Evolutionary conservation across 2,329 filamentous ascomycete genomes (phyloP).

Genomic region (Elsinoe batatas): DNA sequence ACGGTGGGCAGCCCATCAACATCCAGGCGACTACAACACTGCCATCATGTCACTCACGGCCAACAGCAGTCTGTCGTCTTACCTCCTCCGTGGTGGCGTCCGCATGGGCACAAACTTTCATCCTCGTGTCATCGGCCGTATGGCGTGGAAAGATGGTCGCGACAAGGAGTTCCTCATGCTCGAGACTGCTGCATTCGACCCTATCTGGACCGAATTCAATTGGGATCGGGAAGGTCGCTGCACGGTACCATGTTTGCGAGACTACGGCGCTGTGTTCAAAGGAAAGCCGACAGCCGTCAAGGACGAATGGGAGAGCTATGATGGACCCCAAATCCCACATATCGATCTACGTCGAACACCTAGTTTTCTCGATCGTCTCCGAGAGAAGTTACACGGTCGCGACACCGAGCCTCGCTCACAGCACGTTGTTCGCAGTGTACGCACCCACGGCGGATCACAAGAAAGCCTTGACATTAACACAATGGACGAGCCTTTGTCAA

Average conservation of each 20-base stretch:
- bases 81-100: constrained; percentile 46
- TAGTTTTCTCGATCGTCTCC: constrained; percentile 12
- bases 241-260: constrained; percentile 45
- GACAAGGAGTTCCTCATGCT: constrained; percentile 47
- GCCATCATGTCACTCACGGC: constrained; percentile 47
- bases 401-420: background rate
- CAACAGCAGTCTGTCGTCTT: constrained; percentile 46
- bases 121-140: constrained; percentile 44
- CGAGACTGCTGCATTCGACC: constrained; percentile 48
- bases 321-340: constrained; percentile 31
- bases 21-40: constrained; percentile 47
- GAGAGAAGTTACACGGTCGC: constrained; percentile 4
- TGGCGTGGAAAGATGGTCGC: constrained; percentile 47
- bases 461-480: constrained; percentile 12
- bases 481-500: constrained; percentile 22
- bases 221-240: constrained; percentile 43
- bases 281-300: constrained; percentile 36
- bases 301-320: constrained; percentile 46
- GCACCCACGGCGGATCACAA: background rate
- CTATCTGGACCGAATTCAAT: constrained; percentile 49
- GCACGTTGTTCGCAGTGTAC: constrained; percentile 8
- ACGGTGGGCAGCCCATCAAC: constrained; percentile 42
- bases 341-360: constrained; percentile 21
- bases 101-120: constrained; percentile 51
- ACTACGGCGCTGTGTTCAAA: constrained; percentile 45